Evolutionary conservation across 495 filamentous ascomycete genomes (phyloP).

Genomic region (Aspergillus mulundensis): DNA sequence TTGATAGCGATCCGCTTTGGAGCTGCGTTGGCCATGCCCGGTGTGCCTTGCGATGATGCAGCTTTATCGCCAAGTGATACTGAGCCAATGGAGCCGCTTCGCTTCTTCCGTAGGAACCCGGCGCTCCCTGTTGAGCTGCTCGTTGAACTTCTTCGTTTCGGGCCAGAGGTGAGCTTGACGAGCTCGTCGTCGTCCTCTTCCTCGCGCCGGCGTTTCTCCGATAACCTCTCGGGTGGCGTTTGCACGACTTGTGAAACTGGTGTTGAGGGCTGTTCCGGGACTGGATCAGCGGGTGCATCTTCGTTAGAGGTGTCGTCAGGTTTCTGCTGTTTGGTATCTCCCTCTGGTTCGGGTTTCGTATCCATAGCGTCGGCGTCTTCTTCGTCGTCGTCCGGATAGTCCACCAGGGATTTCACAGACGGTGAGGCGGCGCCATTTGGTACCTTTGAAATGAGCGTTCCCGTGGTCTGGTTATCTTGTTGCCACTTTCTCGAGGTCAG

Average conservation of each 20-base stretch:
- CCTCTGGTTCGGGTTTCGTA: slow-evolving; percentile 34
- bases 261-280: slow-evolving; percentile 26
- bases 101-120: slow-evolving; percentile 38
- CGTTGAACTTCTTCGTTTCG: slow-evolving; percentile 60
- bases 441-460: slow-evolving; percentile 19
- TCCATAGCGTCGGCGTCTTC: slow-evolving; percentile 59
- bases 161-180: slow-evolving; percentile 60
- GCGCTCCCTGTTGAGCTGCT: slow-evolving; percentile 33
- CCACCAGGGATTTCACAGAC: slow-evolving; percentile 70
- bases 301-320: slow-evolving; percentile 16
- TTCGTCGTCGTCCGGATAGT: slow-evolving; percentile 88
- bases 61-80: slow-evolving; percentile 29
- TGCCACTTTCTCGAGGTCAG: slow-evolving; percentile 31
- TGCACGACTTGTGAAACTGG: slow-evolving; percentile 30
- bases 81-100: slow-evolving; percentile 35
- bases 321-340: slow-evolving; percentile 18
- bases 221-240: slow-evolving; percentile 66
- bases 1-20: slow-evolving; percentile 52
- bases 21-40: slow-evolving; percentile 25
- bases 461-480: slow-evolving; percentile 24
- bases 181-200: slow-evolving; percentile 84
- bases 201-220: slow-evolving; percentile 86
- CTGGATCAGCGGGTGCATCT: slow-evolving; percentile 18
- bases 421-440: slow-evolving; percentile 49
- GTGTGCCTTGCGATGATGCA: slow-evolving; percentile 22